These are phyloP conservation scores for Trichoderma reesei DNA, from an alignment of 495 filamentous ascomycete species.

Conservation along the genomic window DNA sequence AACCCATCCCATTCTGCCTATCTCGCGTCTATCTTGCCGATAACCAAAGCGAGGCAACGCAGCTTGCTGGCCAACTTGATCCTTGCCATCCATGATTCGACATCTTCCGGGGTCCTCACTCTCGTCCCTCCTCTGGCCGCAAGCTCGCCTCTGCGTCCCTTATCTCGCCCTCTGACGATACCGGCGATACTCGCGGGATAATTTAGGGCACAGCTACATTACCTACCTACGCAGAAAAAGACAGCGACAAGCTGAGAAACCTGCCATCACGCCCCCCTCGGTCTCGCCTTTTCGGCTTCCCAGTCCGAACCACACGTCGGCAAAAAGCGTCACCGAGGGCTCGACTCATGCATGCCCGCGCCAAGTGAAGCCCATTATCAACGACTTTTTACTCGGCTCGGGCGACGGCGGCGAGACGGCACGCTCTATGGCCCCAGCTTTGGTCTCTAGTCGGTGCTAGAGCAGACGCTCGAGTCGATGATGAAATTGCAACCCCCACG, in stretches of 20 bases:
- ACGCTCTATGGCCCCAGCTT: background rate
- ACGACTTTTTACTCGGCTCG: too few relatives aligned
- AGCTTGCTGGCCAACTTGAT: too few relatives aligned
- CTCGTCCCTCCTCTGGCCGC: background rate
- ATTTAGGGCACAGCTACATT: background rate
- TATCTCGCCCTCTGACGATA: background rate
- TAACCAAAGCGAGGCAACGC: background rate
- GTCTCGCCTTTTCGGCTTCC: background rate
- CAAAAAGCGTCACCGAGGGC: background rate
- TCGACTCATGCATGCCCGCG: too few relatives aligned
- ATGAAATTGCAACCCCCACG: too few relatives aligned
- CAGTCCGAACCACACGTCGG: background rate
- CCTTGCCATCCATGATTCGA: background rate
- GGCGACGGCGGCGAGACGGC: background rate
- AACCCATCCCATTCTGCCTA: background rate
- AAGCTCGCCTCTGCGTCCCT: background rate
- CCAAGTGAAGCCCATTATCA: too few relatives aligned
- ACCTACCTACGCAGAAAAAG: too few relatives aligned
- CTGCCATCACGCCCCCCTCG: background rate
- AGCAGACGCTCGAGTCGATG: background rate
- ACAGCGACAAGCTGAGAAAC: too few relatives aligned
- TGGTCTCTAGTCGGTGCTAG: background rate
- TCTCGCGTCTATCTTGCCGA: slow-evolving; percentile 7
- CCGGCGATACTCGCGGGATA: background rate
- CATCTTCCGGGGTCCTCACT: background rate